phyloP scores from a whole-genome alignment of 495 filamentous ascomycete species.

The Xylaria palmicola region DNA sequence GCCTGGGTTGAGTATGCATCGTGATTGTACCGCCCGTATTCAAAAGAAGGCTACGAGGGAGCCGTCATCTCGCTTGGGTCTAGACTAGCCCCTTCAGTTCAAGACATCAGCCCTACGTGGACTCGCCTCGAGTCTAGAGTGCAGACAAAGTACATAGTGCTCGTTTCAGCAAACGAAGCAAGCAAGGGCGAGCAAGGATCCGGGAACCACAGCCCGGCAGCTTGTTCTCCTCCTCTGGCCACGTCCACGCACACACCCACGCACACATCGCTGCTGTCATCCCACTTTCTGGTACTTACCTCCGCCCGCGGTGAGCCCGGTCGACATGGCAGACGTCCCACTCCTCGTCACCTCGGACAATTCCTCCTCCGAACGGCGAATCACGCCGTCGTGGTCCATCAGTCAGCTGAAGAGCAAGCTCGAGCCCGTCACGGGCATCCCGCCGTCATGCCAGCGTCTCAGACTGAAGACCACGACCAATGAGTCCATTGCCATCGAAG shows the following conservation, averaged over 20 bases:
- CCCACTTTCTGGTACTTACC: slow-evolving; percentile 16
- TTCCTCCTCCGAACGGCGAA: slow-evolving; percentile 75
- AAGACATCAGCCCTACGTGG: slow-evolving; percentile 18
- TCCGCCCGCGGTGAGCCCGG: slow-evolving; percentile 32
- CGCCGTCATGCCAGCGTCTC: slow-evolving; percentile 74
- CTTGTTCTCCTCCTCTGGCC: slow-evolving; percentile 1
- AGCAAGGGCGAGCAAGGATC: slow-evolving; percentile 6
- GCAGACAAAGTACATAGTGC: no score
- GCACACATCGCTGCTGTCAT: slow-evolving; percentile 17
- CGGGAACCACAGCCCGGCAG: no score
- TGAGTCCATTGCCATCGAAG: slow-evolving; percentile 56
- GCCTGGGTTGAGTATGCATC: no score
- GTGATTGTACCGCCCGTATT: no score
- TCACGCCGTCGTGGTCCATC: slow-evolving; percentile 92
- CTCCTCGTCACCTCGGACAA: slow-evolving; percentile 79
- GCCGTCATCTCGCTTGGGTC: neutral
- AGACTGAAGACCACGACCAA: slow-evolving; percentile 58
- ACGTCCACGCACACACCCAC: slow-evolving; percentile 11
- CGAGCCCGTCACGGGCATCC: slow-evolving; percentile 90
- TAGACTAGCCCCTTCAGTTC: neutral
- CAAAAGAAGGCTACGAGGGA: neutral
- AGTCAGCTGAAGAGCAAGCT: slow-evolving; percentile 82
- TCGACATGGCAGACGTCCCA: slow-evolving; percentile 73
- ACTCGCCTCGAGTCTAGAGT: neutral
- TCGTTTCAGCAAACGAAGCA: slow-evolving; percentile 12